These are phyloP conservation scores for Pyricularia sp. DNA, from an alignment of 2,329 filamentous ascomycete genomes.

Conservation along the genomic window DNA sequence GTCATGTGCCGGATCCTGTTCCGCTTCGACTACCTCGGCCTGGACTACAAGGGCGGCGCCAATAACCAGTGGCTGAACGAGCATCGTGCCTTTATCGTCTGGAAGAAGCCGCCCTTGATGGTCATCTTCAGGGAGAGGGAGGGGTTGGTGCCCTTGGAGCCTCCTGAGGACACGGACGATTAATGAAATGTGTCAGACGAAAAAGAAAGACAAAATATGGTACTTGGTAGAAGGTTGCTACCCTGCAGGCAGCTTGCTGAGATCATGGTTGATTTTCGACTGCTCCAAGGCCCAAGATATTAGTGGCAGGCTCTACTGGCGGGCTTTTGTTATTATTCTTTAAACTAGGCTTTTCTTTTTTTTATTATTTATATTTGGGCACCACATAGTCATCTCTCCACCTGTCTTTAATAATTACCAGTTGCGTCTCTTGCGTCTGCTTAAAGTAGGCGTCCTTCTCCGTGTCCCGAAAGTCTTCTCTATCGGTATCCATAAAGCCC, in stretches of 20 bases:
- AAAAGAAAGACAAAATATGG: too few relatives aligned
- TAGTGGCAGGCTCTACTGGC: background rate
- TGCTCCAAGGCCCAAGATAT: background rate
- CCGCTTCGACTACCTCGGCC: constrained; percentile 18
- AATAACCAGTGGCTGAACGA: constrained; percentile 20
- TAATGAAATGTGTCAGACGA: background rate
- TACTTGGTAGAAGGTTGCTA: too few relatives aligned
- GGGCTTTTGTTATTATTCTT: background rate
- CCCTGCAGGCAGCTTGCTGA: too few relatives aligned
- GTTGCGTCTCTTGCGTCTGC: background rate
- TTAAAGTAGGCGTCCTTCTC: background rate
- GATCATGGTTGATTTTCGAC: too few relatives aligned
- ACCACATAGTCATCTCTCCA: background rate
- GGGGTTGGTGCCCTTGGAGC: background rate
- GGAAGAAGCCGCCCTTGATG: constrained; percentile 18
- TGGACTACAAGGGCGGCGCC: constrained; percentile 21
- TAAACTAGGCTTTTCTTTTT: background rate
- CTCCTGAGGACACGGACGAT: background rate
- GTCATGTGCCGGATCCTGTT: constrained; percentile 29
- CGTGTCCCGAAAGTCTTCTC: background rate
- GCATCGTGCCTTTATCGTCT: constrained; percentile 22
- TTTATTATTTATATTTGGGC: background rate
- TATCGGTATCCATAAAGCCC: background rate
- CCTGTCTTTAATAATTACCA: background rate
- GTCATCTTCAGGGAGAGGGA: background rate